phyloP scores from a whole-genome alignment of 2,329 filamentous ascomycete genomes.

The Phaeosphaeriaceae sp. region DNA sequence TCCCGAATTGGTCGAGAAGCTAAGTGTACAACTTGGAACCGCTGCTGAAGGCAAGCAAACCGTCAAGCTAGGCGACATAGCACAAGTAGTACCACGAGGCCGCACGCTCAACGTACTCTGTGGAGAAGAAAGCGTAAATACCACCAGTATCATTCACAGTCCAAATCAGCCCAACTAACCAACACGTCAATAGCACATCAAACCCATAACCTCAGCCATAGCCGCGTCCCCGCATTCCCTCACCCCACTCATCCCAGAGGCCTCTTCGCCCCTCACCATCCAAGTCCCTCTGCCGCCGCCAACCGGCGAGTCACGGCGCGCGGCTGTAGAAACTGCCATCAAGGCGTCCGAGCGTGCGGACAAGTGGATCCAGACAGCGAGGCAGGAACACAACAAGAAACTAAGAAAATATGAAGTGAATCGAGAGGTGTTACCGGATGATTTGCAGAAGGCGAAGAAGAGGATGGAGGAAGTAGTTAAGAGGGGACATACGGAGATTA shows the following conservation, averaged over 20 bases:
- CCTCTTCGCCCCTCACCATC: constrained; percentile 58
- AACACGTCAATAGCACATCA: constrained; percentile 55
- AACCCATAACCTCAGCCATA: constrained; percentile 61
- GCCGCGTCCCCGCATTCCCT: constrained; percentile 58
- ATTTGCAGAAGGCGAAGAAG: constrained; percentile 56
- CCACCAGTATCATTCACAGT: constrained; percentile 27
- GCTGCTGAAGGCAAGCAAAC: constrained; percentile 54
- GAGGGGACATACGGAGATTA: constrained; percentile 56
- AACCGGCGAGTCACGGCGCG: constrained; percentile 61
- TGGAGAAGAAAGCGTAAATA: constrained; percentile 65
- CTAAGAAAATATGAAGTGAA: constrained; percentile 52
- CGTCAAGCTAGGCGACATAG: constrained; percentile 65
- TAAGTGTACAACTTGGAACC: constrained; percentile 65
- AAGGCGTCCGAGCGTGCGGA: constrained; percentile 53
- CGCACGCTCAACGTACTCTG: constrained; percentile 66
- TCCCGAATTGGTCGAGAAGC: constrained; percentile 64
- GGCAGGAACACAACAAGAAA: constrained; percentile 58
- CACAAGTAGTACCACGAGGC: constrained; percentile 71
- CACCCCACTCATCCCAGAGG: constrained; percentile 58
- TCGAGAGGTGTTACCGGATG: constrained; percentile 54
- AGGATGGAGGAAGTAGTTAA: constrained; percentile 60
- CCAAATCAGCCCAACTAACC: constrained; percentile 1
- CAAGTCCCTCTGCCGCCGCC: constrained; percentile 63
- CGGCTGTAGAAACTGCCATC: constrained; percentile 46
- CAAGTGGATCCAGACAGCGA: constrained; percentile 51